phyloP scores from a whole-genome alignment of 1,139 yeast species.

The Taphrina betulina region DNA sequence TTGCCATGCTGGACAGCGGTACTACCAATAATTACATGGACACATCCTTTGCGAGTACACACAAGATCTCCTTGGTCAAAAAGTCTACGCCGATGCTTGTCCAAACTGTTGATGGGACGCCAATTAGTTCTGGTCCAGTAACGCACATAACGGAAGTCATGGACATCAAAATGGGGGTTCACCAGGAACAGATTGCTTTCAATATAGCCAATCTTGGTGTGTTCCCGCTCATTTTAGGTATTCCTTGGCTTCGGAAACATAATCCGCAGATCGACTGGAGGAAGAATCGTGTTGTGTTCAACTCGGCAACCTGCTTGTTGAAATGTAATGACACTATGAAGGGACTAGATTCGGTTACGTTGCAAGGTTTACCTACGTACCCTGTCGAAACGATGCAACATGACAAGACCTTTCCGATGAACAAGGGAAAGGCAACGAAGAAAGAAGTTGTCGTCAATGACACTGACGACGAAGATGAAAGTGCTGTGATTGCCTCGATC shows the following conservation, averaged over 20 bases:
- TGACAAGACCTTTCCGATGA: not conserved
- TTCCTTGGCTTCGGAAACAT: not conserved
- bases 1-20: not conserved
- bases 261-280: not conserved
- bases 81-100: not conserved
- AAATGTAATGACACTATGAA: not conserved
- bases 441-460: too few species aligned
- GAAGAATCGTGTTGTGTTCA: not conserved
- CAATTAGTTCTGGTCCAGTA: not conserved
- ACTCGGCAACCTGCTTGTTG: not conserved
- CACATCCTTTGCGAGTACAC: not conserved
- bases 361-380: not conserved
- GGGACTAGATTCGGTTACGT: not conserved
- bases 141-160: not conserved
- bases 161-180: not conserved
- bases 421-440: too few species aligned
- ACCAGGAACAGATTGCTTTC: not conserved
- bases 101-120: not conserved
- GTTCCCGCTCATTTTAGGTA: not conserved
- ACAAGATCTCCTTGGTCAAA: not conserved
- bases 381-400: not conserved
- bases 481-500: not conserved
- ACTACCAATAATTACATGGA: not conserved
- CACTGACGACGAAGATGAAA: too few species aligned
- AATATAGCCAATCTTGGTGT: not conserved